These are phyloP conservation scores for Xylariaceae sp. DNA, from an alignment of 2,329 filamentous ascomycete genomes.

Conservation along the genomic window DNA sequence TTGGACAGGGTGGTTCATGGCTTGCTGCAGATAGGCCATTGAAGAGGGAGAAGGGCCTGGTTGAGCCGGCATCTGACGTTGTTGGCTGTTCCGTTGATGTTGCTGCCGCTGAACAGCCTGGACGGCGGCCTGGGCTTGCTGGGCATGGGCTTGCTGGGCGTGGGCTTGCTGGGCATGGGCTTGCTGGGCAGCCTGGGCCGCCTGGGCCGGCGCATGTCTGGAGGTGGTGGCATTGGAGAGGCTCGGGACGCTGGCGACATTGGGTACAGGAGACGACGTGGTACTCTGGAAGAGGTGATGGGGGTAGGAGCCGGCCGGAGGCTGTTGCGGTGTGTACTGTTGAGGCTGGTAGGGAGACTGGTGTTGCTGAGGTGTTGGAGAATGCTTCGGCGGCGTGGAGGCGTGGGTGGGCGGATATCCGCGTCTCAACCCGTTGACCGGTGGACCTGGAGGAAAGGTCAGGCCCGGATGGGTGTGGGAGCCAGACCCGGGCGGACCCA, in stretches of 20 bases:
- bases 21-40: conserved; percentile 25
- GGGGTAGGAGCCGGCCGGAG: conserved; percentile 38
- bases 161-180: conserved; percentile 36
- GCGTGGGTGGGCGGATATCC: conserved; percentile 40
- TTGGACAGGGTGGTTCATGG: conserved; percentile 24
- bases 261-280: conserved; percentile 38
- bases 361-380: conserved; percentile 44
- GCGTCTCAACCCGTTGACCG: conserved; percentile 41
- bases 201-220: conserved; percentile 35
- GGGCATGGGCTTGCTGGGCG: conserved; percentile 34
- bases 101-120: conserved; percentile 12
- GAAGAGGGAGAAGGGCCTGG: conserved; percentile 18
- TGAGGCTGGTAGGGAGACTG: conserved; percentile 48
- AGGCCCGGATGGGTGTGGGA: conserved; percentile 43
- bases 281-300: conserved; percentile 43
- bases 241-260: conserved; percentile 41
- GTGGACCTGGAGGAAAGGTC: conserved; percentile 44
- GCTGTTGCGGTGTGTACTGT: conserved; percentile 45
- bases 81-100: conserved; percentile 25
- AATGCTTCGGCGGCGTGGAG: conserved; percentile 47
- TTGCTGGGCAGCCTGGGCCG: conserved; percentile 36
- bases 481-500: conserved; percentile 41
- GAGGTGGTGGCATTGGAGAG: conserved; percentile 42
- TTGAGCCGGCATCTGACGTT: conserved; percentile 28
- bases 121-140: conserved; percentile 29